Evolutionary conservation across 192 early-diverging fungal genomes (phyloP).

Genomic region (Coemansia sp.): DNA sequence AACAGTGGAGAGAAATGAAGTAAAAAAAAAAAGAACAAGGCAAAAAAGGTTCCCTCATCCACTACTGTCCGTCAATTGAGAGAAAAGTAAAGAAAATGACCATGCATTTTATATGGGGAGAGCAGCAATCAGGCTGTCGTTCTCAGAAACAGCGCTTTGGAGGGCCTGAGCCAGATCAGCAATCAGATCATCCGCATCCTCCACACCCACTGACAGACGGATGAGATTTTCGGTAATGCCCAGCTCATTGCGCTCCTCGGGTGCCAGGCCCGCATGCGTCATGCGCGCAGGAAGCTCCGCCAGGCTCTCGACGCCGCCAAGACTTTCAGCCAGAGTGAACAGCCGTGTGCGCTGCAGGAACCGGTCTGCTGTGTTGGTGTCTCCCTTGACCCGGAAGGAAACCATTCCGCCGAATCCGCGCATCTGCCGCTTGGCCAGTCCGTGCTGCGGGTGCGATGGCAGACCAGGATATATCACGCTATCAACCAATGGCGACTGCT

Average conservation of each 20-base stretch:
- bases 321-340: slow-evolving; percentile 94
- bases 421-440: slow-evolving; percentile 84
- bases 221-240: slow-evolving; percentile 95
- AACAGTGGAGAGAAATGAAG: not conserved
- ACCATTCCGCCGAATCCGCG: slow-evolving; percentile 97
- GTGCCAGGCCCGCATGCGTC: slow-evolving; percentile 90
- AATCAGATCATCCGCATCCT: slow-evolving; percentile 86
- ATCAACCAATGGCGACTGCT: slow-evolving; percentile 69
- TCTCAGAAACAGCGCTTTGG: slow-evolving; percentile 52
- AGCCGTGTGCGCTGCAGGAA: slow-evolving; percentile 79
- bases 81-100: not conserved
- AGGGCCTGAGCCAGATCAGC: slow-evolving; percentile 75
- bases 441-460: slow-evolving; percentile 87
- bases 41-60: too few relatives aligned
- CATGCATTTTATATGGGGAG: not conserved
- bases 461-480: slow-evolving; percentile 95
- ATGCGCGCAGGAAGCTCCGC: slow-evolving; percentile 93
- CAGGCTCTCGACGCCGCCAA: slow-evolving; percentile 94
- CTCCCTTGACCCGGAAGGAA: slow-evolving; percentile 87
- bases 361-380: slow-evolving; percentile 73
- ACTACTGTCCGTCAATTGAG: not conserved
- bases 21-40: not conserved
- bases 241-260: slow-evolving; percentile 79
- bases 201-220: slow-evolving; percentile 90
- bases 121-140: not conserved